These are phyloP conservation scores for Diaporthe sp. DNA, from an alignment of 2,329 filamentous ascomycete species.

Conservation along the genomic window DNA sequence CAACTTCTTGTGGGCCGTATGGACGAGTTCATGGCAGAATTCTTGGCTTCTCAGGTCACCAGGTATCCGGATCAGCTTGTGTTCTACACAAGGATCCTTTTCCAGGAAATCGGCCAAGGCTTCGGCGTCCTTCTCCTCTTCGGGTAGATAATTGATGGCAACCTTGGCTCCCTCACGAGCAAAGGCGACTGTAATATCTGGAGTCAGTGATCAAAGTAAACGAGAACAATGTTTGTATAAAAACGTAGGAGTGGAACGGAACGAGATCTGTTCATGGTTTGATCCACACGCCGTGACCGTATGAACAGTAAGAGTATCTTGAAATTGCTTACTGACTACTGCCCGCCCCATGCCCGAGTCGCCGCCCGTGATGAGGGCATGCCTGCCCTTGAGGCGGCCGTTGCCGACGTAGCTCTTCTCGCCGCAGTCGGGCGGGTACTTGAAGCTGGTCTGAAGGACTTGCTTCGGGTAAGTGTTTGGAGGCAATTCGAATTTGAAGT, in stretches of 20 bases:
- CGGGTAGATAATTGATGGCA: constrained; percentile 16
- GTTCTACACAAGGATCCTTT: not conserved
- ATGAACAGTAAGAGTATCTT: not conserved
- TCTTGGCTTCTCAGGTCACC: not conserved
- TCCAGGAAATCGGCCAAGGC: not conserved
- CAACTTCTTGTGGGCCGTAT: not conserved
- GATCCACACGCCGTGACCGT: too few species aligned
- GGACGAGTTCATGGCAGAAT: constrained; percentile 8
- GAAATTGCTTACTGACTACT: not conserved
- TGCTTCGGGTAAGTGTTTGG: constrained; percentile 9
- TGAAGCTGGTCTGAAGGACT: constrained; percentile 12
- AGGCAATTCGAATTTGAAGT: not conserved
- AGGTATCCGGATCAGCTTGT: constrained; percentile 5
- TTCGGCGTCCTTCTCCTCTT: not conserved
- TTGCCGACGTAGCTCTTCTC: constrained; percentile 12
- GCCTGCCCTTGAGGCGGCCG: constrained; percentile 14
- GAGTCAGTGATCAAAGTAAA: not conserved
- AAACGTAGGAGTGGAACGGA: not conserved
- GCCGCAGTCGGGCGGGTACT: constrained; percentile 7
- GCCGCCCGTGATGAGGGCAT: constrained; percentile 9
- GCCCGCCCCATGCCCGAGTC: constrained; percentile 11
- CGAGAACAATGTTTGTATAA: not conserved
- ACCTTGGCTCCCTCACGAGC: constrained; percentile 9
- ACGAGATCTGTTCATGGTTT: not conserved
- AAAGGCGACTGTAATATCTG: not conserved